Evolutionary conservation across 805 yeast species (phyloP).

Genomic region (Saccharomycopsis sp.): DNA sequence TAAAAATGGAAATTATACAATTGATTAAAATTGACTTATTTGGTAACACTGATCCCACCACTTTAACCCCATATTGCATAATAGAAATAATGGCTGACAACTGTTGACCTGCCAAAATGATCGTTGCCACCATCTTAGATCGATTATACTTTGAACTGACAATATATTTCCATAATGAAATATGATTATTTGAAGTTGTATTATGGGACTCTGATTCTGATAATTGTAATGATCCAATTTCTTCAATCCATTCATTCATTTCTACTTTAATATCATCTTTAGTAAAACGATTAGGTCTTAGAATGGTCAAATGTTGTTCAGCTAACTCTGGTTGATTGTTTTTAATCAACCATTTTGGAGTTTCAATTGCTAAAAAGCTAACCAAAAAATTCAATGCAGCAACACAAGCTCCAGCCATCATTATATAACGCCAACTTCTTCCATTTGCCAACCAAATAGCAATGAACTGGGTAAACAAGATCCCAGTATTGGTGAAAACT

Average conservation of each 20-base stretch:
- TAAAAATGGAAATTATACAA: slow-evolving; percentile 63
- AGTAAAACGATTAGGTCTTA: slow-evolving; percentile 23
- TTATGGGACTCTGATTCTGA: neutral
- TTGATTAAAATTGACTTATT: slow-evolving; percentile 59
- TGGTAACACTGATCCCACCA: slow-evolving; percentile 65
- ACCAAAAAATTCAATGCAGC: slow-evolving; percentile 40
- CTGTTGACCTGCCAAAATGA: slow-evolving; percentile 78
- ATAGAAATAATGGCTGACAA: slow-evolving; percentile 89
- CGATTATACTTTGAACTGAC: slow-evolving; percentile 3
- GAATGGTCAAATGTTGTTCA: slow-evolving; percentile 24
- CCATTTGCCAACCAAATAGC: slow-evolving; percentile 62
- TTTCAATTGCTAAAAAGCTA: slow-evolving; percentile 46
- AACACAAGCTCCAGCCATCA: slow-evolving; percentile 47
- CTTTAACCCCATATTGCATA: slow-evolving; percentile 85
- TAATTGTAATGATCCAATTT: neutral
- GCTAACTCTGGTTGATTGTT: slow-evolving; percentile 38
- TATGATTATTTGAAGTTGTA: neutral
- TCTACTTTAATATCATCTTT: slow-evolving; percentile 4
- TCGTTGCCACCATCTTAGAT: slow-evolving; percentile 47
- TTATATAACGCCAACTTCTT: slow-evolving; percentile 60
- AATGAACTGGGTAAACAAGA: slow-evolving; percentile 63
- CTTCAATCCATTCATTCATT: slow-evolving; percentile 8
- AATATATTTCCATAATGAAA: slow-evolving; percentile 9
- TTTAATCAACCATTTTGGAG: slow-evolving; percentile 72
- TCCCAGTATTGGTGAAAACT: slow-evolving; percentile 77